Conservation (phyloP, 495 filamentous ascomycete species). For the Daldinia grandis region DNA sequence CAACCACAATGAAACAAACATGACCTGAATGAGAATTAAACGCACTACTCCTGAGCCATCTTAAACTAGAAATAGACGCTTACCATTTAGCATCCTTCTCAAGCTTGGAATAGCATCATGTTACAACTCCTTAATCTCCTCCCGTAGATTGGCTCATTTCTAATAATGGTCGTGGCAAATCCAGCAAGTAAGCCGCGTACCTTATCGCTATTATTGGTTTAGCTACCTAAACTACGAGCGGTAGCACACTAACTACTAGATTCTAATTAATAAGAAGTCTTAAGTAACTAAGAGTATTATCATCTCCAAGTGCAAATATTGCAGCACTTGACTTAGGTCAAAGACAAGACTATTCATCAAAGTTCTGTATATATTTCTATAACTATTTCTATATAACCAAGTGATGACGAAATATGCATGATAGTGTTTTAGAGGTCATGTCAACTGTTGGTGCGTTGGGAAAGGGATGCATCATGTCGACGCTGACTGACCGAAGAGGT, state of each 20-base stretch:
- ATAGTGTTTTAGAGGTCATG: not conserved
- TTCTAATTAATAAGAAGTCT: conserved; percentile 19
- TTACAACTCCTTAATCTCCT: conserved; percentile 12
- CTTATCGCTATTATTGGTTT: conserved; percentile 14
- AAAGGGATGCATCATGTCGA: conserved; percentile 17
- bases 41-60: not conserved
- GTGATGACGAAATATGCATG: not conserved
- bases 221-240: not conserved
- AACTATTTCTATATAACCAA: not conserved
- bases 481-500: conserved; percentile 20
- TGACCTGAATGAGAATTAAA: conserved; percentile 2
- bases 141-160: conserved; percentile 18
- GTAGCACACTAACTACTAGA: conserved; percentile 20
- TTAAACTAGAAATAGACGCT: not conserved
- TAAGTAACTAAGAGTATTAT: conserved; percentile 3
- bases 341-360: conserved; percentile 10
- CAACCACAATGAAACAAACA: conserved; percentile 18
- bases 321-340: conserved; percentile 7
- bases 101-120: conserved; percentile 24
- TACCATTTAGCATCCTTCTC: conserved; percentile 18
- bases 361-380: not conserved
- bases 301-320: not conserved
- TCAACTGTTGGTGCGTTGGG: conserved; percentile 39
- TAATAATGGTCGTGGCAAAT: conserved; percentile 27
- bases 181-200: conserved; percentile 22